These are phyloP conservation scores for Colletotrichum somersetense DNA, from an alignment of 2,329 filamentous ascomycete genomes.

Conservation along the genomic window DNA sequence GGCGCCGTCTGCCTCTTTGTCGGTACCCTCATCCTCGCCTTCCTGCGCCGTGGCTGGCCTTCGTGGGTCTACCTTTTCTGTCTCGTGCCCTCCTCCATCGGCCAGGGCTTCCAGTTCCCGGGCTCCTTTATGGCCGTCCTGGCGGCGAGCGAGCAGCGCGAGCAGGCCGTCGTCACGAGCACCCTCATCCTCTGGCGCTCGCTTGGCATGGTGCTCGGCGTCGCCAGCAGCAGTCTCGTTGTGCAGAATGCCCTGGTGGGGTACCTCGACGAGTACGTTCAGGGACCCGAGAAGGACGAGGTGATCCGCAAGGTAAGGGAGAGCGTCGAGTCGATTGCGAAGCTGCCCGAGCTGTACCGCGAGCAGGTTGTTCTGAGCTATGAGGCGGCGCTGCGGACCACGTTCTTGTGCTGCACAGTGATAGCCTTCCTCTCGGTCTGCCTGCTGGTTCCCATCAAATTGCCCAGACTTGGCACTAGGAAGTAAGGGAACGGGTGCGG, in stretches of 20 bases:
- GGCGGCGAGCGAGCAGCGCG: conserved; percentile 67
- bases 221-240: conserved; percentile 77
- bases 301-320: conserved; percentile 65
- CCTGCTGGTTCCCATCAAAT: conserved; percentile 63
- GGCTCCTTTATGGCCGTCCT: conserved; percentile 74
- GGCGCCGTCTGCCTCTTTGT: conserved; percentile 63
- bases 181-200: conserved; percentile 80
- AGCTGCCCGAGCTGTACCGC: conserved; percentile 58
- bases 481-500: conserved; percentile 47
- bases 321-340: conserved; percentile 66
- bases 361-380: conserved; percentile 70
- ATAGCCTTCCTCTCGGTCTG: conserved; percentile 63
- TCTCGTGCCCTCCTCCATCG: conserved; percentile 68
- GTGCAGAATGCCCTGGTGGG: conserved; percentile 77
- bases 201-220: conserved; percentile 79
- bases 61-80: conserved; percentile 66
- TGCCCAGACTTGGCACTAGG: conserved; percentile 64
- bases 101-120: conserved; percentile 75
- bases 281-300: conserved; percentile 67
- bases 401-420: conserved; percentile 58
- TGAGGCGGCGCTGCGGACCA: conserved; percentile 62
- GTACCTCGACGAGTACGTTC: conserved; percentile 71
- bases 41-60: conserved; percentile 65
- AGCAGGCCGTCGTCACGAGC: conserved; percentile 77
- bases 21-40: conserved; percentile 64